These are phyloP conservation scores for Spiraea crenata DNA, from an alignment of 331 rosid genomes.

Conservation along the genomic window DNA sequence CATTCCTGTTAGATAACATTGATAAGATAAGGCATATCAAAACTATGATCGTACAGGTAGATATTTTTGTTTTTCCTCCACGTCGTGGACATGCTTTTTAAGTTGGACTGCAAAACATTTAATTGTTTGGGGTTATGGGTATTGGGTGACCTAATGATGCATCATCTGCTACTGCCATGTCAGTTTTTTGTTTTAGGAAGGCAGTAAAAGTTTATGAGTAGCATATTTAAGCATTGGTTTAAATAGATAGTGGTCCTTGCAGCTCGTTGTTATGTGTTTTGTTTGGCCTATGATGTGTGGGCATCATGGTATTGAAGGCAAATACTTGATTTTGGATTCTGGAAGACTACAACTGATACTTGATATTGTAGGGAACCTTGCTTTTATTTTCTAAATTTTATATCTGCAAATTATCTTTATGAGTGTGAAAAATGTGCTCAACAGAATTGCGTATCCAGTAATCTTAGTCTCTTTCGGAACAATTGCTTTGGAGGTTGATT, in stretches of 20 bases:
- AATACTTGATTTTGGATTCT: background rate
- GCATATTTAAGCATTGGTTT: background rate
- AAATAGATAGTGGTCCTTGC: background rate
- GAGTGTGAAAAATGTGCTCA: slow-evolving; percentile 2
- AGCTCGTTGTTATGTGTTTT: background rate
- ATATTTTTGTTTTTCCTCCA: background rate
- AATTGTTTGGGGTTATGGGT: background rate
- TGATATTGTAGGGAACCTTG: background rate
- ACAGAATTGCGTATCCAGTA: background rate
- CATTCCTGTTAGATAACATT: slow-evolving; percentile 70
- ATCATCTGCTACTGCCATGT: background rate
- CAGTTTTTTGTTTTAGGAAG: background rate
- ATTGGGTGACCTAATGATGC: background rate
- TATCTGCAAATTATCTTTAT: background rate
- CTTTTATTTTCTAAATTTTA: background rate
- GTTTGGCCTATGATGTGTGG: background rate
- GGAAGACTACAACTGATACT: background rate
- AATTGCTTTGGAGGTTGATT: background rate
- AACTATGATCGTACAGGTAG: slow-evolving; percentile 84
- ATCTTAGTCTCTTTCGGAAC: background rate
- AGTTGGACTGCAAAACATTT: background rate
- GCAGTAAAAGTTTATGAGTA: background rate
- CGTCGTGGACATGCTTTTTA: background rate
- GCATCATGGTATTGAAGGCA: background rate
- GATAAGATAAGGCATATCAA: slow-evolving; percentile 86